Percentiles rank a stretch among this genome's conserved stretches.
Conservation (phyloP, 139 green algal species). For the Pseudopediastrum boryanum region DNA sequence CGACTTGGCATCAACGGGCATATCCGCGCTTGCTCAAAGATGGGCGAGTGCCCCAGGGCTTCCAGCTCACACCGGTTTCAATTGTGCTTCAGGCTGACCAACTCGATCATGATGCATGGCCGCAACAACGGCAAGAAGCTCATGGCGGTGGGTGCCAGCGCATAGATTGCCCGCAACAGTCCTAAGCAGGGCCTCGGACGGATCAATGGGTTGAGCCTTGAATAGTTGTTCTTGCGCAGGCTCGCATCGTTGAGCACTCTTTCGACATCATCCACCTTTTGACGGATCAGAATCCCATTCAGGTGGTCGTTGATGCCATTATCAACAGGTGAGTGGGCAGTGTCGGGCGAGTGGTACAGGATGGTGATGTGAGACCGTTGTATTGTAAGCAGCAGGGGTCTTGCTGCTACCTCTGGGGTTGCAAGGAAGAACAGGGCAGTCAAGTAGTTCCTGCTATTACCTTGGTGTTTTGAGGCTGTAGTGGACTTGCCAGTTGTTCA, state of each 20-base stretch:
- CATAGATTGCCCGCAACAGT: too few species aligned
- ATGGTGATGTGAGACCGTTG: too few species aligned
- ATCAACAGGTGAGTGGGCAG: slow-evolving; percentile 90
- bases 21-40: not conserved
- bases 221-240: slow-evolving; percentile 50
- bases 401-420: too few species aligned
- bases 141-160: slow-evolving; percentile 84
- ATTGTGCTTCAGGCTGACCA: slow-evolving; percentile 73
- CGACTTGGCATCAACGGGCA: not conserved
- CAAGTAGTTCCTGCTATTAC: too few species aligned
- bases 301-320: slow-evolving; percentile 98
- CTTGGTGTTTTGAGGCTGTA: too few species aligned
- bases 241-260: slow-evolving; percentile 96
- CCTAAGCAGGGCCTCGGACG: too few species aligned
- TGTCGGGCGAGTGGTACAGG: not conserved
- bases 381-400: too few species aligned
- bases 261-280: slow-evolving; percentile 99
- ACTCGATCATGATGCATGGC: slow-evolving; percentile 99
- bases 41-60: not conserved
- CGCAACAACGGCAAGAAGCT: slow-evolving; percentile 99
- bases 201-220: too few species aligned
- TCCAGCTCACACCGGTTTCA: not conserved
- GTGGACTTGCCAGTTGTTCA: too few species aligned
- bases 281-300: slow-evolving; percentile 98
- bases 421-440: too few species aligned